These are phyloP conservation scores for Yamadazyma membranifaciens DNA, from an alignment of 1,139 yeast species.

Conservation along the genomic window DNA sequence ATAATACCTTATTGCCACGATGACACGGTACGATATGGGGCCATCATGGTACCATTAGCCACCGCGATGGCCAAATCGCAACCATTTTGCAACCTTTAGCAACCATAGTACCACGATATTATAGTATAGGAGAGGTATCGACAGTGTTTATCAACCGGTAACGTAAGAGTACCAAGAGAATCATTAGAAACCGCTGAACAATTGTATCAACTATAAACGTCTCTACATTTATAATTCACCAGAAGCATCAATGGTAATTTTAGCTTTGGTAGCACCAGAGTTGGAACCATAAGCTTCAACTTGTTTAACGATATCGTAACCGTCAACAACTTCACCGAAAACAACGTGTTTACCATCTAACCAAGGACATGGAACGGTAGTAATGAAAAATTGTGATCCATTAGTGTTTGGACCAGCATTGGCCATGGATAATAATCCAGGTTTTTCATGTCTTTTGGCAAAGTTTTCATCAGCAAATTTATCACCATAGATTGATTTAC, in stretches of 20 bases:
- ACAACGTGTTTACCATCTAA: constrained; percentile 99
- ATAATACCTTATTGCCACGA: no score
- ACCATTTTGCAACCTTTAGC: no score
- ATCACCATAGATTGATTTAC: constrained; percentile 97
- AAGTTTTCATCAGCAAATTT: constrained; percentile 97
- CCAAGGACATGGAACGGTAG: constrained; percentile 96
- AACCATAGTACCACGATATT: no score
- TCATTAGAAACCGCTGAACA: background rate
- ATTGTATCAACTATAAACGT: background rate
- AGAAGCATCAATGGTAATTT: constrained; percentile 73
- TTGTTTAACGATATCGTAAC: constrained; percentile 87
- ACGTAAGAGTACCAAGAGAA: background rate
- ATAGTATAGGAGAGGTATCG: no score
- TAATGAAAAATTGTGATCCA: constrained; percentile 98
- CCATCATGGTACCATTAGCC: no score
- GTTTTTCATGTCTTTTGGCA: constrained; percentile 76
- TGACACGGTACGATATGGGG: no score
- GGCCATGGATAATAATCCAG: constrained; percentile 98
- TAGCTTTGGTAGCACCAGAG: constrained; percentile 79
- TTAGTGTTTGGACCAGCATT: constrained; percentile 99
- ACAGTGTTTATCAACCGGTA: no score
- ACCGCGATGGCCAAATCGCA: no score
- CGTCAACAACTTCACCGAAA: constrained; percentile 94
- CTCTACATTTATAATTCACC: constrained; percentile 58
- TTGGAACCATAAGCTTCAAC: constrained; percentile 83